Percentiles rank a stretch among this genome's conserved stretches.
Conservation (phyloP, 208 protist species). For the Trypanosoma grayi region DNA sequence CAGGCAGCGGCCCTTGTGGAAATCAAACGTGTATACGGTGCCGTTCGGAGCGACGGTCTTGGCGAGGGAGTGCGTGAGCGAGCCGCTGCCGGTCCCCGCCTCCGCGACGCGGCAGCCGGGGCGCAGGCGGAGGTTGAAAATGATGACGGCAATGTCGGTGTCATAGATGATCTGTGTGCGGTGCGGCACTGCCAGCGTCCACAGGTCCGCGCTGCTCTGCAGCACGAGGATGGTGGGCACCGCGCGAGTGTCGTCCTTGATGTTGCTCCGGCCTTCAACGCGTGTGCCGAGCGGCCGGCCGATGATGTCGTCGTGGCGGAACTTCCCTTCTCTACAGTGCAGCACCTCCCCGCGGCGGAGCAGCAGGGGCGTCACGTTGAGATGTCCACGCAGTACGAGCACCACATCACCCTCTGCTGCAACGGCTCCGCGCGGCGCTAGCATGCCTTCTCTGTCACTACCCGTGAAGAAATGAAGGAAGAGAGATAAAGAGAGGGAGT, state of each 20-base stretch:
- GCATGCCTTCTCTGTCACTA: conserved; percentile 26
- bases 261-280: conserved; percentile 61
- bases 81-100: conserved; percentile 90
- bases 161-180: conserved; percentile 92
- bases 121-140: conserved; percentile 64
- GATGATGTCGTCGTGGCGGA: conserved; percentile 83
- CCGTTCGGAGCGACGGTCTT: conserved; percentile 78
- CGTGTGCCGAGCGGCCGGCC: conserved; percentile 55
- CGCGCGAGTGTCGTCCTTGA: conserved; percentile 39
- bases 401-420: conserved; percentile 77
- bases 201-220: conserved; percentile 85
- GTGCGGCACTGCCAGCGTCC: conserved; percentile 88
- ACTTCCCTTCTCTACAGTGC: conserved; percentile 84
- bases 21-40: conserved; percentile 85
- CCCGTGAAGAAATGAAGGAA: conserved; percentile 5
- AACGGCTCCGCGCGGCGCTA: conserved; percentile 41
- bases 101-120: conserved; percentile 81
- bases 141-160: conserved; percentile 89
- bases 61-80: conserved; percentile 83
- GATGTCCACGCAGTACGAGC: conserved; percentile 66
- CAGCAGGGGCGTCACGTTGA: conserved; percentile 60
- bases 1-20: conserved; percentile 81
- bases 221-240: conserved; percentile 59
- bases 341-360: conserved; percentile 56
- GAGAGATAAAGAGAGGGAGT: background rate